phyloP scores from a whole-genome alignment of 805 yeast species.

The Hanseniaspora hatyaiensis region DNA sequence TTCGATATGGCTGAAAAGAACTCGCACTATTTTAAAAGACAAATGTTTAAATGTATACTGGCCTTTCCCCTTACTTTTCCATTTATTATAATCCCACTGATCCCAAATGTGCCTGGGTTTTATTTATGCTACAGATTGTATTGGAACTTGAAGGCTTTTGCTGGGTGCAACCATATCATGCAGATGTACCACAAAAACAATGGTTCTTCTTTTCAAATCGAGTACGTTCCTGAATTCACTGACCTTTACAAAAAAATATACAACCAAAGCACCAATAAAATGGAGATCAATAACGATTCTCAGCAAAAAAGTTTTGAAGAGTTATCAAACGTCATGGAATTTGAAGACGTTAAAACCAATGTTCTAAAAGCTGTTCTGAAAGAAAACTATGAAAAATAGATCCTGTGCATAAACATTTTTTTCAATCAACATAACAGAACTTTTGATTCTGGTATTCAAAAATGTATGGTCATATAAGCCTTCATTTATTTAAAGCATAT shows the following conservation, averaged over 20 bases:
- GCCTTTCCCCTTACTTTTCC: slow-evolving; percentile 74
- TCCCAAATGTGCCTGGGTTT: slow-evolving; percentile 88
- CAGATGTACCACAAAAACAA: slow-evolving; percentile 40
- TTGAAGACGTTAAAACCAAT: slow-evolving; percentile 29
- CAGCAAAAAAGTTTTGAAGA: slow-evolving; percentile 38
- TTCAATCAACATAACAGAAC: too few relatives aligned
- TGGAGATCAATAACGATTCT: slow-evolving; percentile 35
- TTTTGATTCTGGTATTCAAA: too few relatives aligned
- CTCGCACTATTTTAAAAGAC: slow-evolving; percentile 42
- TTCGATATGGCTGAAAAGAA: slow-evolving; percentile 35
- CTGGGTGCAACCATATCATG: slow-evolving; percentile 60
- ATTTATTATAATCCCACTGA: slow-evolving; percentile 64
- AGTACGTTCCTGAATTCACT: slow-evolving; percentile 28
- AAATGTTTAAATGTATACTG: slow-evolving; percentile 41
- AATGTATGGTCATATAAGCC: too few relatives aligned
- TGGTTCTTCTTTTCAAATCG: slow-evolving; percentile 28
- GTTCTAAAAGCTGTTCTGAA: slow-evolving; percentile 44
- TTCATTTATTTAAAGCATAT: too few relatives aligned
- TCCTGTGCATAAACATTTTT: not conserved
- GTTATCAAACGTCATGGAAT: slow-evolving; percentile 35
- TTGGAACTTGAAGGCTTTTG: slow-evolving; percentile 68
- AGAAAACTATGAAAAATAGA: slow-evolving; percentile 30
- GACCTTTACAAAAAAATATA: slow-evolving; percentile 21
- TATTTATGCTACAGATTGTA: slow-evolving; percentile 70
- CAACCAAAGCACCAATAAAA: slow-evolving; percentile 25